These are phyloP conservation scores for Anaeramoeba flamelloides DNA, from an alignment of 78 protist genomes.

Conservation along the genomic window DNA sequence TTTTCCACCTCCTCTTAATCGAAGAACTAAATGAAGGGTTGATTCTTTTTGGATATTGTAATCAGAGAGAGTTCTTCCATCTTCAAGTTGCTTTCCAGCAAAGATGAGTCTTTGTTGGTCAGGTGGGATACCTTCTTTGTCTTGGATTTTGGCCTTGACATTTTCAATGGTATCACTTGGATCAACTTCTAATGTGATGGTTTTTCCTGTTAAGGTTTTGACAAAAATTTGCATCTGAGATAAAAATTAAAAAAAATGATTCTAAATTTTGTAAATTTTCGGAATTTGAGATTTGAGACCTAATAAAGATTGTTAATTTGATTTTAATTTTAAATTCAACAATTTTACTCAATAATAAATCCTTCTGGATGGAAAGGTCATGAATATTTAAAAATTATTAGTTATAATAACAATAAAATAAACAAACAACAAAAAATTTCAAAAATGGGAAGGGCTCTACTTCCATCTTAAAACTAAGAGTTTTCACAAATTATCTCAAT, in stretches of 20 bases:
- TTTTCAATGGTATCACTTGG: constrained; percentile 82
- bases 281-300: too few relatives aligned
- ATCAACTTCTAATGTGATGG: constrained; percentile 81
- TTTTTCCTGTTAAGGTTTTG: constrained; percentile 53
- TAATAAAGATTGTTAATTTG: too few relatives aligned
- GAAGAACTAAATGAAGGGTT: constrained; percentile 60
- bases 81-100: constrained; percentile 97
- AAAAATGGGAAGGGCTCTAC: too few relatives aligned
- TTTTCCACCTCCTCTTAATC: constrained; percentile 93
- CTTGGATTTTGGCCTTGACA: constrained; percentile 88
- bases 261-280: too few relatives aligned
- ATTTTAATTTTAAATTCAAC: too few relatives aligned
- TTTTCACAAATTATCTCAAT: too few relatives aligned
- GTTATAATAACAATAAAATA: too few relatives aligned
- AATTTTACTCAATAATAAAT: too few relatives aligned
- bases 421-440: too few relatives aligned
- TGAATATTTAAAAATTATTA: too few relatives aligned
- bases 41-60: background rate
- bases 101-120: constrained; percentile 96
- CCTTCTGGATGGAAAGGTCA: too few relatives aligned
- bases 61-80: constrained; percentile 63
- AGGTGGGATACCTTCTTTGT: constrained; percentile 97
- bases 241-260: background rate
- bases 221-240: constrained; percentile 15
- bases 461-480: too few relatives aligned